Conservation (phyloP, 257 asterid genomes). For the Capsicum pubescens region DNA sequence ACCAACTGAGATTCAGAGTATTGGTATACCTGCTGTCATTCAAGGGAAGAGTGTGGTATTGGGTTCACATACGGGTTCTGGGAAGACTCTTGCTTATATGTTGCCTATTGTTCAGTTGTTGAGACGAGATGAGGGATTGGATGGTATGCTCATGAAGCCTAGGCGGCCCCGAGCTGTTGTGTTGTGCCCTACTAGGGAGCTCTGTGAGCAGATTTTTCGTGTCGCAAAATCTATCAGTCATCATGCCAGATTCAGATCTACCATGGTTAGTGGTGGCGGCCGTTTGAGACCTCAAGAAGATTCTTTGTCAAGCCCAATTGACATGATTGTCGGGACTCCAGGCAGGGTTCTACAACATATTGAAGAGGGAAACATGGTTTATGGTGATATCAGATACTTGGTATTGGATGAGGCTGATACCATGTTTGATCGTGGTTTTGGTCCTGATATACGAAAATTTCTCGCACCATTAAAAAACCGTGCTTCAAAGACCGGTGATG, state of each 20-base stretch:
- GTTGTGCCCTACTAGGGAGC: slow-evolving; percentile 99
- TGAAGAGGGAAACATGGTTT: slow-evolving; percentile 93
- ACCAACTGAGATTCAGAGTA: slow-evolving; percentile 93
- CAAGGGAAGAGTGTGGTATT: slow-evolving; percentile 76
- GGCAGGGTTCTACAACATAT: slow-evolving; percentile 97
- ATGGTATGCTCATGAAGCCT: slow-evolving; percentile 91
- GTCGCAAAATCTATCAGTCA: slow-evolving; percentile 91
- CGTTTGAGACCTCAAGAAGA: slow-evolving; percentile 97
- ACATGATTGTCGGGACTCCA: slow-evolving; percentile 98
- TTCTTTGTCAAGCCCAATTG: slow-evolving; percentile 82
- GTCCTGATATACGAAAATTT: slow-evolving; percentile 94
- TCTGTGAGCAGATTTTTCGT: slow-evolving; percentile 95
- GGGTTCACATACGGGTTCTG: slow-evolving; percentile 99
- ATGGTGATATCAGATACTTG: slow-evolving; percentile 93
- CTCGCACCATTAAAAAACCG: slow-evolving; percentile 85
- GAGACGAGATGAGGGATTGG: slow-evolving; percentile 77
- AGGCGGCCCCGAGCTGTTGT: slow-evolving; percentile 96
- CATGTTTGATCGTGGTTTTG: slow-evolving; percentile 98
- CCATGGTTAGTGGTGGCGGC: slow-evolving; percentile 98
- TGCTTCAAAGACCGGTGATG: slow-evolving; percentile 66
- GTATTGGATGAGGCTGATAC: slow-evolving; percentile 99
- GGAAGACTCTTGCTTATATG: slow-evolving; percentile 95
- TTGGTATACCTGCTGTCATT: slow-evolving; percentile 87
- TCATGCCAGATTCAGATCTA: slow-evolving; percentile 91
- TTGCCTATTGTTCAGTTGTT: slow-evolving; percentile 94